Base-by-base conservation (phyloP, 1,284 basidiomycete genomes). In the Xerocomus amazonicus region DNA sequence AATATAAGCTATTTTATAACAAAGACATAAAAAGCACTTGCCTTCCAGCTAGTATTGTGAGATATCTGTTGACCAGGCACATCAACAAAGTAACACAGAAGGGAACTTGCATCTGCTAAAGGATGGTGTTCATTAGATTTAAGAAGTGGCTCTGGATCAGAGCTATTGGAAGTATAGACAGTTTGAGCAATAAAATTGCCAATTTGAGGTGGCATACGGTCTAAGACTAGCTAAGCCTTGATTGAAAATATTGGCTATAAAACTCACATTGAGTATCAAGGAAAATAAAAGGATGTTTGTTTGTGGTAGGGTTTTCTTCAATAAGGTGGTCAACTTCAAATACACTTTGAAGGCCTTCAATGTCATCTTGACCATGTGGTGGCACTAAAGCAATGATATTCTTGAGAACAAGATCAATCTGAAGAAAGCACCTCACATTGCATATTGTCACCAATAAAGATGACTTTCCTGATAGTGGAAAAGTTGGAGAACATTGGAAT, bases 141-240 rank as follows among this genome's bases (percentile, higher is more conserved):
- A 6, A 84, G 75, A 2, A 53, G 45, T 1, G 61, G 29, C 4
- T 52, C 36, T 45, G 36, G 14, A 26, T 47, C 27, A 46, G 74
- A 55, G 23, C 45, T 31, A 52, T 76, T 56, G 17, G 62, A 51
- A 23, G 81, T 68, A 70, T 90, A 90, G 5, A 90, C 73, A 51
- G 71, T 69, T 41, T 74, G 58, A 26, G 86, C 89, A 43, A 90
- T 84, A 47, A 87, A 82, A 6, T 73, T 55, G n/a, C 87, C 87
- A 72, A 89, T 81, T 54, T 85, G 77, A 37, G 78, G 76, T 49
- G 88, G 87, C 85, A 90, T 88, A 3, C 88, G 80, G 57, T 90
- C 87, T 84, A 49, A 49, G 3, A 10, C 7, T 27, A 29, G 13
- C 32, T 65, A 2, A 56, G 35, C 9, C 13, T 36, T 1, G 12